Evolutionary conservation across 306 rosid genomes (phyloP), one percentile per base, ranked within the genome.

Genomic region (Castanea mollissima): DNA sequence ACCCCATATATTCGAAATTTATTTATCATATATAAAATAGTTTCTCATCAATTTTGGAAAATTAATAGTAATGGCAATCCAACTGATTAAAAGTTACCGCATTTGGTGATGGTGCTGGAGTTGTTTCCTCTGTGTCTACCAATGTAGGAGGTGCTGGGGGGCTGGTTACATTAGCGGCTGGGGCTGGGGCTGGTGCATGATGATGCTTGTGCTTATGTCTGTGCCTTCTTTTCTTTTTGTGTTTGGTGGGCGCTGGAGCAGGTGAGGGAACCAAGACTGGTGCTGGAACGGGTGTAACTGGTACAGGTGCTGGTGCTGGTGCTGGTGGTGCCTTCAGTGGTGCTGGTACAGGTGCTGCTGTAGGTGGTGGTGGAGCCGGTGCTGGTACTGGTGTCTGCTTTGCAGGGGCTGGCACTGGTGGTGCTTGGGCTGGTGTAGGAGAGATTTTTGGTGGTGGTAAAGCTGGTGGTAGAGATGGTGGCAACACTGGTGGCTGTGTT

Each of bases 101-200:
- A 87, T 91, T 84, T 54, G 99, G 99, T 68, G 99, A 84, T 79
- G 99, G 99, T 51, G 97, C 97, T 8, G 99, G 99, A 5, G 93
- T 70, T 72, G 84, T 49, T 3, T 89, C 89, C 56, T 83, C 86
- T 6, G 89, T 73, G 23, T 89, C 97, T 56, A 72, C 80, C 55
- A 78, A 88, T 8, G 79, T 79, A 32, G 97, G 97, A 52, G 99
- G 99, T 13, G 99, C 97, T 35, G 99, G 97, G 69, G 99, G 99
- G 76, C 99, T 94, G 41, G 9, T 81, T 27, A 81, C 69, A 4
- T 90, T 85, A 11, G 93, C 97, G 9, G 97, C 92, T 55, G 95
- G 91, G 71, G 83, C 93, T n/a, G 90, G 94, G 59, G 91, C 95
- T 1, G 90, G 89, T 83, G 90, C 91, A 32, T 83, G 90, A 80